Evolutionary conservation across 768 basidiomycete species (phyloP).

Genomic region (Russula lepida): DNA sequence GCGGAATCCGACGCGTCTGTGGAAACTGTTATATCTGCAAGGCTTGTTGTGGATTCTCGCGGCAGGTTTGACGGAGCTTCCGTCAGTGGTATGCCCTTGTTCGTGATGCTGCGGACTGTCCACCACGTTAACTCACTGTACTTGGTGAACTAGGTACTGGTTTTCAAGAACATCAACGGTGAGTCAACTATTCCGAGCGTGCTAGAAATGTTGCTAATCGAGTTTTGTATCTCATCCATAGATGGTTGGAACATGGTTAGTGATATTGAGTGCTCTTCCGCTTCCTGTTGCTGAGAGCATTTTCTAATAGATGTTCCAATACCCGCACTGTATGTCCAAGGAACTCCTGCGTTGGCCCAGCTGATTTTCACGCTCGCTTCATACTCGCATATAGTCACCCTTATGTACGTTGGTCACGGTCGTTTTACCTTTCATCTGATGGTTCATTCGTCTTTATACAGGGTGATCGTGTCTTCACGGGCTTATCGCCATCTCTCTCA

Average conservation of each 20-base stretch:
- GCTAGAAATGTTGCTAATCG: background rate
- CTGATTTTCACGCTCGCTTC: background rate
- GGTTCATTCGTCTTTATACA: background rate
- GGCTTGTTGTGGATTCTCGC: slow-evolving; percentile 14
- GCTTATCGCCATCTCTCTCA: slow-evolving; percentile 19
- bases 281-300: background rate
- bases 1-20: slow-evolving; percentile 15
- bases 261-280: background rate
- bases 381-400: background rate
- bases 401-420: slow-evolving; percentile 9
- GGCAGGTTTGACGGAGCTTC: slow-evolving; percentile 10
- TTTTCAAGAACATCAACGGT: slow-evolving; percentile 18
- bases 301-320: slow-evolving; percentile 17
- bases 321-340: slow-evolving; percentile 14
- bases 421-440: background rate
- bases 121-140: background rate
- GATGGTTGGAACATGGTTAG: slow-evolving; percentile 18
- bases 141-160: background rate
- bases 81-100: slow-evolving; percentile 5
- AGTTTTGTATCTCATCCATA: background rate
- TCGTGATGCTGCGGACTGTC: background rate
- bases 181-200: background rate
- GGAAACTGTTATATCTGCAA: slow-evolving; percentile 19
- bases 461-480: slow-evolving; percentile 16
- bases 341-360: background rate